Conservation (phyloP, 75 land plant species). For the Adiantum capillusveneris region DNA sequence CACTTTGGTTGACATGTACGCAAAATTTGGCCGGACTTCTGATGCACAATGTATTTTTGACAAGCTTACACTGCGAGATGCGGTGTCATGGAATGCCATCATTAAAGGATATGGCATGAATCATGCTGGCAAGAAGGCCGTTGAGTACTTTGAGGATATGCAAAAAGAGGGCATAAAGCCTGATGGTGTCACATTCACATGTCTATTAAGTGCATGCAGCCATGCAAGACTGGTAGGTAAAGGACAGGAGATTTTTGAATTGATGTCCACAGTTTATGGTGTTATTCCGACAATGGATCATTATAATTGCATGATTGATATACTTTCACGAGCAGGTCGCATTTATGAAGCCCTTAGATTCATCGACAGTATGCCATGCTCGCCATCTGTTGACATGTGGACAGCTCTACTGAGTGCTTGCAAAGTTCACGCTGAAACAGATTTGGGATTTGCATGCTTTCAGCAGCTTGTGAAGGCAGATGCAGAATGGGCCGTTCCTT, state of each 20-base stretch:
- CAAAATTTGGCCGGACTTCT: constrained; percentile 16
- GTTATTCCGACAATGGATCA: constrained; percentile 31
- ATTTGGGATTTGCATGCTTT: constrained; percentile 15
- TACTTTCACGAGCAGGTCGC: constrained; percentile 33
- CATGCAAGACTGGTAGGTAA: constrained; percentile 28
- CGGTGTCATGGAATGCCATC: constrained; percentile 28
- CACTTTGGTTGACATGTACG: constrained; percentile 17
- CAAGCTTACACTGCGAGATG: constrained; percentile 11
- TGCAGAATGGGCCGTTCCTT: constrained; percentile 7
- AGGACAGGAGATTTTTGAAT: constrained; percentile 25
- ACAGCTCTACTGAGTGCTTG: constrained; percentile 20
- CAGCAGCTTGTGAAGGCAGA: neutral
- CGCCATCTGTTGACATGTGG: constrained; percentile 26
- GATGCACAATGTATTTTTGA: constrained; percentile 16
- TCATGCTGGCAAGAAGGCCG: constrained; percentile 3
- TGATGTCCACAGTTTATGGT: constrained; percentile 11
- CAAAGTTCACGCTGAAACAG: constrained; percentile 27
- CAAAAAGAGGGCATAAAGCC: constrained; percentile 16
- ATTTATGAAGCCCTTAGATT: constrained; percentile 32
- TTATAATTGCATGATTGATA: constrained; percentile 43
- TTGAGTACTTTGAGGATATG: constrained; percentile 1
- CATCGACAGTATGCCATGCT: constrained; percentile 19
- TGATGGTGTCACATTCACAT: constrained; percentile 22
- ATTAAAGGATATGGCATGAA: constrained; percentile 4
- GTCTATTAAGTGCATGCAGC: constrained; percentile 36